Evolutionary conservation across 2,329 filamentous ascomycete species (phyloP).

Genomic region (Biscogniauxia mediterranea): DNA sequence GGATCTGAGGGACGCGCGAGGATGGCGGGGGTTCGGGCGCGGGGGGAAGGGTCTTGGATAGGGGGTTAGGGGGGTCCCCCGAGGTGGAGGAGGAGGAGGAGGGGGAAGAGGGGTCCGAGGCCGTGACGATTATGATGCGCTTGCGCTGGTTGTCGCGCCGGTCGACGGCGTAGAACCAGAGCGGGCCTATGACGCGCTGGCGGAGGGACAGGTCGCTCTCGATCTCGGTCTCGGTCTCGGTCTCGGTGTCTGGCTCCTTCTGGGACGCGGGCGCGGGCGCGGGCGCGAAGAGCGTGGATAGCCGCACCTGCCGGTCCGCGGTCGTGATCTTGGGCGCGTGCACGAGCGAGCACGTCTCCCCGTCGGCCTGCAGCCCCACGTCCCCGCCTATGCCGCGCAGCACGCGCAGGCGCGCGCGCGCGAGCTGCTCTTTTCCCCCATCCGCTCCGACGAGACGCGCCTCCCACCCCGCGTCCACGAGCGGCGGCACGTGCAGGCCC

Average conservation of each 20-base stretch:
- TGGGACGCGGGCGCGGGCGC: slow-evolving; percentile 13
- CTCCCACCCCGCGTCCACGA: slow-evolving; percentile 37
- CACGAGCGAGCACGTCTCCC: neutral
- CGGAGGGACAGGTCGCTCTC: slow-evolving; percentile 47
- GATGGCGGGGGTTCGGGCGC: too few relatives aligned
- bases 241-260: neutral
- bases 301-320: slow-evolving; percentile 55
- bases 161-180: slow-evolving; percentile 56
- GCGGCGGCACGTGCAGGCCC: slow-evolving; percentile 63
- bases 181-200: slow-evolving; percentile 58
- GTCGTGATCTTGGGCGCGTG: slow-evolving; percentile 74
- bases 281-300: slow-evolving; percentile 44
- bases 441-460: slow-evolving; percentile 17
- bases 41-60: too few relatives aligned
- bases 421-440: slow-evolving; percentile 6
- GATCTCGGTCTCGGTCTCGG: neutral
- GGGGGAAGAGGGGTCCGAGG: too few relatives aligned
- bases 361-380: slow-evolving; percentile 26
- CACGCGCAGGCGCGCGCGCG: slow-evolving; percentile 15
- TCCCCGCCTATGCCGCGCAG: neutral
- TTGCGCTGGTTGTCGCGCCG: slow-evolving; percentile 17
- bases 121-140: slow-evolving; percentile 27
- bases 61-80: too few relatives aligned
- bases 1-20: too few relatives aligned
- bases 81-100: too few relatives aligned